These are phyloP conservation scores for Metahyphopichia silvanorum DNA, from an alignment of 805 yeast species.

Conservation along the genomic window DNA sequence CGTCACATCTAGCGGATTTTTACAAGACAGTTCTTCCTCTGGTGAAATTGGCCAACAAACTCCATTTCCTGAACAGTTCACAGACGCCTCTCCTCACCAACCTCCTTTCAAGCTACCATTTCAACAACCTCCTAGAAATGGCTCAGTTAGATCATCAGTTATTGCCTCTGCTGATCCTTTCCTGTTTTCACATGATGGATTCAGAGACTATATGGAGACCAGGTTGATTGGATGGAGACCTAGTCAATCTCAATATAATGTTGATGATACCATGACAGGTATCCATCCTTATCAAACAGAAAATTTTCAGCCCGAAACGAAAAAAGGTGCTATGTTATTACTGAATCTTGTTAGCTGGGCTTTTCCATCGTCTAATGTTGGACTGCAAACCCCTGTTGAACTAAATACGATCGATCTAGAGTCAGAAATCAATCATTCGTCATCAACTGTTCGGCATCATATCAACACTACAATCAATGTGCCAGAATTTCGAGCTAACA, in stretches of 20 bases:
- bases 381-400: no score
- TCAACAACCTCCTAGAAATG: no score
- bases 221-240: constrained; percentile 31
- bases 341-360: no score
- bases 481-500: constrained; percentile 12
- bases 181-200: background rate
- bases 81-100: constrained; percentile 12
- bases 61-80: constrained; percentile 6
- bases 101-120: constrained; percentile 16
- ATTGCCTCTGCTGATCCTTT: background rate
- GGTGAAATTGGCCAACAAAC: constrained; percentile 4
- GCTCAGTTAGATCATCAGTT: no score
- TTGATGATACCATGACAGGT: constrained; percentile 18
- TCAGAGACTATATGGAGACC: constrained; percentile 32
- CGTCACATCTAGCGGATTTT: constrained; percentile 4
- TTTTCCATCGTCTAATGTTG: no score
- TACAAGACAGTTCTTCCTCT: constrained; percentile 8
- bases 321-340: no score
- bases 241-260: constrained; percentile 28
- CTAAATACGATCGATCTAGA: no score
- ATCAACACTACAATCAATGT: constrained; percentile 4
- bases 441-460: no score
- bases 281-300: constrained; percentile 32
- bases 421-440: no score
- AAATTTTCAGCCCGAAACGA: no score